Evolutionary conservation across 257 asterid genomes (phyloP), one percentile per base, ranked within the genome.

Genomic region (Solanum habrochaites): DNA sequence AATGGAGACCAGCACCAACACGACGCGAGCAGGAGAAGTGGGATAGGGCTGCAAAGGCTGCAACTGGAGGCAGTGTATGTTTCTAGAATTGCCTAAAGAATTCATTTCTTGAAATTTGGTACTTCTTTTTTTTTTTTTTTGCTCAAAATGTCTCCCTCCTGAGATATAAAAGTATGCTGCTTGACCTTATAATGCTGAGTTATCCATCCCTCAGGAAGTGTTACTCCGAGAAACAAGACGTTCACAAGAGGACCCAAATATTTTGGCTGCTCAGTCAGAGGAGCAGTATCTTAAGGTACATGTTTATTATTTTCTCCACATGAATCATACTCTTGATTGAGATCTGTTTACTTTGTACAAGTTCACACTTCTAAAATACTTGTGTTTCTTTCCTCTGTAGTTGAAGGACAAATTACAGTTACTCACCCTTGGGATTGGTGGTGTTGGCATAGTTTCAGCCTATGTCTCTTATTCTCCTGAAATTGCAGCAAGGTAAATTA

Each of bases 21-120:
- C 93, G 98, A n/a, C 98, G 97, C 7, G 98, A 97, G 93, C 98
- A 88, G 91, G 98, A 95, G 62, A 97, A 94, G 93, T 95, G 99
- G 99, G 96, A 91, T 74, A 91, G 93, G 93, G 99, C 98, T 86
- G 40, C 91, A 62, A 95, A 93, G 91, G 98, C 98, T 85, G 95
- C 99, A 87, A 97, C 96, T 9, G 98, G 98, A 83, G 99, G 99
- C 92, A 95, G 95, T 73, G 99, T 97, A 94, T 71, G 97, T 86
- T 75, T 21, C 73, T 82, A 37, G 32, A 35, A 20, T 2, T 47
- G 35, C 60, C 29, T 81, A 49, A 81, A 29, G 29, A 18, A 3
- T 20, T 49, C 4, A 2, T n/a, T 58, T 85, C n/a, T 85, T 77
- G 42, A 21, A 29, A 62, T 20, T 29, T 81, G 80, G 8, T 66